These are phyloP conservation scores for Cyclostephanos invisitatus DNA, from an alignment of 108 stramenopile genomes.

Conservation along the genomic window DNA sequence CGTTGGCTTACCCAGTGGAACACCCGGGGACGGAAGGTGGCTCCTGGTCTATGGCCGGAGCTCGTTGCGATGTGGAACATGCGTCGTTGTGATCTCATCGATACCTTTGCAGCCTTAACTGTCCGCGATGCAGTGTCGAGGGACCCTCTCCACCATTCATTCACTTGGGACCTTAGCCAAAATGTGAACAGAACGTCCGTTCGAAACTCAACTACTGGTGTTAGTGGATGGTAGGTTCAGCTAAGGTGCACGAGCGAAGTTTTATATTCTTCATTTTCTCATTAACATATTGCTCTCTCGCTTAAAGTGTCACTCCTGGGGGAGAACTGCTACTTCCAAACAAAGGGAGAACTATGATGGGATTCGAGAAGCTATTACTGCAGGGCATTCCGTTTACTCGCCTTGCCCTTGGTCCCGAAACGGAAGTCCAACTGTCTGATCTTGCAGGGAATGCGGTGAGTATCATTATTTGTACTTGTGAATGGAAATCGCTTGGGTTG, in stretches of 20 bases:
- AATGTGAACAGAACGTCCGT: conserved; percentile 61
- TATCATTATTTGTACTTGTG: not conserved
- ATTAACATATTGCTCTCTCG: not conserved
- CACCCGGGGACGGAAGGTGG: conserved; percentile 44
- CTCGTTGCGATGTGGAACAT: conserved; percentile 47
- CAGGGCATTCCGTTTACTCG: conserved; percentile 76
- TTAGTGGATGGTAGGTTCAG: conserved; percentile 43
- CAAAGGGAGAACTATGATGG: conserved; percentile 61
- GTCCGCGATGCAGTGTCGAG: conserved; percentile 62
- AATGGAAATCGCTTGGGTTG: not conserved
- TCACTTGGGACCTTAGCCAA: conserved; percentile 70
- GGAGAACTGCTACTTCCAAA: conserved; percentile 71
- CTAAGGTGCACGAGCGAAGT: not conserved
- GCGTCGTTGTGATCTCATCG: conserved; percentile 53
- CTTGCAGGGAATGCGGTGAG: conserved; percentile 82
- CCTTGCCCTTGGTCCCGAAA: conserved; percentile 60
- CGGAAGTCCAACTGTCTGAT: conserved; percentile 74
- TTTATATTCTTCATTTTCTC: not conserved
- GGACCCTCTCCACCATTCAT: conserved; percentile 53
- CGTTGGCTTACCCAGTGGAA: conserved; percentile 54
- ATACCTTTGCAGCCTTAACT: conserved; percentile 44
- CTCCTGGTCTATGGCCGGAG: conserved; percentile 67
- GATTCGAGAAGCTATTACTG: conserved; percentile 72
- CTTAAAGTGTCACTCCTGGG: conserved; percentile 63
- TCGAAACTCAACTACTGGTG: conserved; percentile 50